These are phyloP conservation scores for Sporothrix globosa DNA, from an alignment of 2,329 filamentous ascomycete species.

Conservation along the genomic window DNA sequence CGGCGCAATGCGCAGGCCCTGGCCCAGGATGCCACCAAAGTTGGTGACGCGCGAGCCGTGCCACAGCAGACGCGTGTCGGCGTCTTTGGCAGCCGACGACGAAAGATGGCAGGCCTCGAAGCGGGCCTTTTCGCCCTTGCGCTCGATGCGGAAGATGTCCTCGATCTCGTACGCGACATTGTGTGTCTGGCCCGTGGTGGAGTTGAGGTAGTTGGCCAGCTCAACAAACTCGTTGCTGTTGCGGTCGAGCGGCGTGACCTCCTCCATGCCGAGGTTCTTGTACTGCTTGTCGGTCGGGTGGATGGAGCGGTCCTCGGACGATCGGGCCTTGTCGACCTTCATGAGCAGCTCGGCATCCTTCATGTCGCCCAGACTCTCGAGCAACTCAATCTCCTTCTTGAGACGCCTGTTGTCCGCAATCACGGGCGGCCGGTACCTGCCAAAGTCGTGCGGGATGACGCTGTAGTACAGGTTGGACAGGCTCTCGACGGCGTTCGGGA, in stretches of 20 bases:
- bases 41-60: conserved; percentile 84
- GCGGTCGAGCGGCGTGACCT: conserved; percentile 71
- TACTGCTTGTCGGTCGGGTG: conserved; percentile 75
- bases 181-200: conserved; percentile 71
- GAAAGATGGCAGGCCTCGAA: conserved; percentile 63
- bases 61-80: conserved; percentile 78
- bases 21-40: conserved; percentile 79
- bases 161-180: conserved; percentile 61
- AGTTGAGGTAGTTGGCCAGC: conserved; percentile 67
- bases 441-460: conserved; percentile 79
- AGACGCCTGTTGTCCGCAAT: conserved; percentile 61
- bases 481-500: conserved; percentile 55
- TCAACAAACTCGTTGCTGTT: conserved; percentile 65
- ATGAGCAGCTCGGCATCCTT: conserved; percentile 78
- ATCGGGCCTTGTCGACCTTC: conserved; percentile 63
- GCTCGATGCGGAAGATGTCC: conserved; percentile 81
- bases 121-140: conserved; percentile 70
- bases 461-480: conserved; percentile 81
- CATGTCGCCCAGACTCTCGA: conserved; percentile 83
- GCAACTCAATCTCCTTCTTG: conserved; percentile 75
- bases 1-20: conserved; percentile 87
- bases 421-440: conserved; percentile 71
- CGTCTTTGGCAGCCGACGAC: conserved; percentile 48
- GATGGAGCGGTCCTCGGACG: conserved; percentile 47
- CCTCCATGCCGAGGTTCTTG: conserved; percentile 68